These are phyloP conservation scores for Hansfordia pulvinata DNA, from an alignment of 2,329 filamentous ascomycete genomes.

Conservation along the genomic window DNA sequence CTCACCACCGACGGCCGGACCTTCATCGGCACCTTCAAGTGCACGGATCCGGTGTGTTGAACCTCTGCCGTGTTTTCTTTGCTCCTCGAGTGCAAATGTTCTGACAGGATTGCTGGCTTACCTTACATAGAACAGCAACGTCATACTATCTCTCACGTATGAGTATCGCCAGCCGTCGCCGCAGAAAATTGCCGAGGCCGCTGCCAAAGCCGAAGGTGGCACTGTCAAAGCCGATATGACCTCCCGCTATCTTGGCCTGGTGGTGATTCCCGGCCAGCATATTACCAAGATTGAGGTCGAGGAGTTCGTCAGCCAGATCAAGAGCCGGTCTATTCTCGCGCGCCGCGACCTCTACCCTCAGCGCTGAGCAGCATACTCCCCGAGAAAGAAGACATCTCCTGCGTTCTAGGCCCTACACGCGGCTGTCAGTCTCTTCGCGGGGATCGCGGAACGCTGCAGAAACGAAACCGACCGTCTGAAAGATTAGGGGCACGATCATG, in stretches of 20 bases:
- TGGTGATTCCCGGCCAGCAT: slow-evolving; percentile 78
- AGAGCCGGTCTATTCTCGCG: slow-evolving; percentile 12
- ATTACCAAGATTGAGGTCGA: slow-evolving; percentile 84
- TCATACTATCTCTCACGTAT: slow-evolving; percentile 74
- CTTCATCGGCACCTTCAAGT: slow-evolving; percentile 86
- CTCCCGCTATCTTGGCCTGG: slow-evolving; percentile 74
- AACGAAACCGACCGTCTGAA: too few species aligned
- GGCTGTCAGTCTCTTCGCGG: too few species aligned
- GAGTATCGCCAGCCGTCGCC: slow-evolving; percentile 72
- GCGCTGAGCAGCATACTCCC: too few species aligned
- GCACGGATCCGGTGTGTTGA: slow-evolving; percentile 69
- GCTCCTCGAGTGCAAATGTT: slow-evolving; percentile 1
- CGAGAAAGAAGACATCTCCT: too few species aligned
- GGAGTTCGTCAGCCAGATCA: slow-evolving; percentile 48
- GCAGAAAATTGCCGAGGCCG: slow-evolving; percentile 26
- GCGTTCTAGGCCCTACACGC: too few species aligned
- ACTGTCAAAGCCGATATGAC: slow-evolving; percentile 57
- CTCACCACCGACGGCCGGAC: slow-evolving; percentile 72
- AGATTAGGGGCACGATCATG: too few species aligned
- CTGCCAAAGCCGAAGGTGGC: slow-evolving; percentile 19
- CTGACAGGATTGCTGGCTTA: not conserved
- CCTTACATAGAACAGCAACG: slow-evolving; percentile 81
- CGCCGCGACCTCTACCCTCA: slow-evolving; percentile 9
- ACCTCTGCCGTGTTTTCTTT: slow-evolving; percentile 1
- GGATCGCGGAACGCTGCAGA: too few species aligned